Evolutionary conservation across 805 yeast species (phyloP).

Genomic region (Schizosaccharomyces osmophilus): DNA sequence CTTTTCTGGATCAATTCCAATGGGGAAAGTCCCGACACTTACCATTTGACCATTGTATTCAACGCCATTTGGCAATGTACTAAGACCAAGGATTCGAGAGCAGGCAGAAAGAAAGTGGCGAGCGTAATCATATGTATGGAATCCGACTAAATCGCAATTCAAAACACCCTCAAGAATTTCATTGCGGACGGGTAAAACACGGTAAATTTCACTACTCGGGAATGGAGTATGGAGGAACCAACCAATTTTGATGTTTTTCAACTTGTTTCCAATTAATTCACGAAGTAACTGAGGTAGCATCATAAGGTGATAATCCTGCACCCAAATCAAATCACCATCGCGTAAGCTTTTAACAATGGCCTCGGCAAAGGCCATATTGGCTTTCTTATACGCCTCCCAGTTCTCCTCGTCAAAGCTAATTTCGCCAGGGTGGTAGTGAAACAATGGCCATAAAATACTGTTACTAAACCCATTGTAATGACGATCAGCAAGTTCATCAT

Average conservation of each 20-base stretch:
- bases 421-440: constrained; percentile 97
- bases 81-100: constrained; percentile 54
- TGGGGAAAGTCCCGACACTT: constrained; percentile 91
- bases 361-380: constrained; percentile 59
- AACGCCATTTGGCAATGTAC: constrained; percentile 77
- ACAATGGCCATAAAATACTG: constrained; percentile 89
- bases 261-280: constrained; percentile 24
- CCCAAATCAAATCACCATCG: constrained; percentile 84
- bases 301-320: constrained; percentile 95
- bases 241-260: constrained; percentile 49
- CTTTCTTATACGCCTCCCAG: constrained; percentile 93
- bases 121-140: constrained; percentile 97
- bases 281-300: constrained; percentile 72
- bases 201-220: constrained; percentile 87
- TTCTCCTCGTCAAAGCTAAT: constrained; percentile 93
- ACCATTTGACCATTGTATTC: constrained; percentile 53
- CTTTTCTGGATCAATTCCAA: constrained; percentile 88
- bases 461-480: constrained; percentile 93
- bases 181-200: constrained; percentile 83
- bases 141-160: constrained; percentile 84
- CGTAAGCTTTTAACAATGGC: constrained; percentile 43
- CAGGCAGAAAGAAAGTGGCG: constrained; percentile 84
- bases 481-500: constrained; percentile 76
- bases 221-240: constrained; percentile 93
- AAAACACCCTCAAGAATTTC: constrained; percentile 80